Conservation (phyloP, 2,329 filamentous ascomycete species). For the Neofusicoccum ribis region DNA sequence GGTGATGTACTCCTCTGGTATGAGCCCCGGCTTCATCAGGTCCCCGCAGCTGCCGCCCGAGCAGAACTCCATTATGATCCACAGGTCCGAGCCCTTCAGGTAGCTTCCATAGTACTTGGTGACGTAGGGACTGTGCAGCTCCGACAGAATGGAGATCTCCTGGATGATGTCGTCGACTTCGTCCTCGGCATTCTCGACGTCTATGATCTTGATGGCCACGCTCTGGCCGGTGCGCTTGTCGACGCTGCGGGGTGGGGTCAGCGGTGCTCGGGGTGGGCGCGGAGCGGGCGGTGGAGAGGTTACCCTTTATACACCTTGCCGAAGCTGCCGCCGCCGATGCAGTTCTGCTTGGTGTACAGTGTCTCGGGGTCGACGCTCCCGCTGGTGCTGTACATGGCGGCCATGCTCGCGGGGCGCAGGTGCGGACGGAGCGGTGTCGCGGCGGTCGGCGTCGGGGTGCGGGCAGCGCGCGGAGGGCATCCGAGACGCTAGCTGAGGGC, state of each 20-base stretch:
- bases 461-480: conserved; percentile 1
- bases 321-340: conserved; percentile 83
- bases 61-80: conserved; percentile 99
- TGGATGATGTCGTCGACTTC: conserved; percentile 99
- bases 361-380: conserved; percentile 77
- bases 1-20: conserved; percentile 93
- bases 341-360: conserved; percentile 78
- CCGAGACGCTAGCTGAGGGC: background rate
- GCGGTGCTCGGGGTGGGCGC: background rate
- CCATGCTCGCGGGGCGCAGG: conserved; percentile 10
- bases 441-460: background rate
- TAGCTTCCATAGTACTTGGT: conserved; percentile 98
- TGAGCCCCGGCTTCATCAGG: conserved; percentile 87
- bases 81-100: conserved; percentile 91
- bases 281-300: conserved; percentile 25
- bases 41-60: conserved; percentile 95
- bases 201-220: conserved; percentile 97
- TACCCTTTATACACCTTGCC: conserved; percentile 99
- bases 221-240: conserved; percentile 91
- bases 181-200: conserved; percentile 98
- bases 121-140: conserved; percentile 92
- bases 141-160: conserved; percentile 95
- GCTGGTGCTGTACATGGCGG: conserved; percentile 24
- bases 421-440: background rate
- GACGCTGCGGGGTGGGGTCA: conserved; percentile 56